Evolutionary conservation across 2,329 filamentous ascomycete species (phyloP).

Genomic region (Colletotrichum euphorbiae): DNA sequence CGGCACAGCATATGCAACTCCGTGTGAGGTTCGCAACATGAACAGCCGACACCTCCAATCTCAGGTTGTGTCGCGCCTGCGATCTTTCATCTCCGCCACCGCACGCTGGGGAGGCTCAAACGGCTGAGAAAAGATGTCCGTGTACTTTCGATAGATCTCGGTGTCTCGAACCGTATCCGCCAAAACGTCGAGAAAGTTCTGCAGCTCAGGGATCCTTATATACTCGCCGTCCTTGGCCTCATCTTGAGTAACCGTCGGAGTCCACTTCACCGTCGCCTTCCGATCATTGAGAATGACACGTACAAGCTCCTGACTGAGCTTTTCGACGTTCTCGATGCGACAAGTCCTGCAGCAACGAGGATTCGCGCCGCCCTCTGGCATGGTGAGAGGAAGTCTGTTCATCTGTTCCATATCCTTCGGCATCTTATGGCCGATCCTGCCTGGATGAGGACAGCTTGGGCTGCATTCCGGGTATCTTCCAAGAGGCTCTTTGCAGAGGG

Average conservation of each 20-base stretch:
- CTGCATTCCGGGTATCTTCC: conserved; percentile 27
- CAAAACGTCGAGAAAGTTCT: conserved; percentile 12
- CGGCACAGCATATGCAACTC: no score
- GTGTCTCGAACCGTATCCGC: background rate
- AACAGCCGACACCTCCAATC: background rate
- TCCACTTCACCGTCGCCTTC: conserved; percentile 10
- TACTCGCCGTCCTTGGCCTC: conserved; percentile 10
- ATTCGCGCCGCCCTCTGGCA: conserved; percentile 27
- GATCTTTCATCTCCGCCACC: conserved; percentile 1
- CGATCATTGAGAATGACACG: conserved; percentile 24
- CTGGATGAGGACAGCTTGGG: conserved; percentile 4
- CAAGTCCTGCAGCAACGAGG: conserved; percentile 27
- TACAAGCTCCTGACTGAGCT: conserved; percentile 3
- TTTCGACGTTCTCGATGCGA: conserved; percentile 28
- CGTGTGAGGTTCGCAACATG: no score
- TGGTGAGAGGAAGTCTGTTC: conserved; percentile 20
- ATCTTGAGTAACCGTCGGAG: conserved; percentile 6
- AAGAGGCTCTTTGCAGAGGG: conserved; percentile 26
- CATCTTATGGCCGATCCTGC: conserved; percentile 15
- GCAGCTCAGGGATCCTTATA: conserved; percentile 27
- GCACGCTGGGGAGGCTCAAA: background rate
- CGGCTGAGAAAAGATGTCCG: conserved; percentile 4
- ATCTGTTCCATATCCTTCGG: conserved; percentile 25
- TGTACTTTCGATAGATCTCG: conserved; percentile 23
- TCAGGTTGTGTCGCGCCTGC: background rate